These are phyloP conservation scores for Xylariaceae sp. DNA, from an alignment of 2,329 filamentous ascomycete species.

Conservation along the genomic window DNA sequence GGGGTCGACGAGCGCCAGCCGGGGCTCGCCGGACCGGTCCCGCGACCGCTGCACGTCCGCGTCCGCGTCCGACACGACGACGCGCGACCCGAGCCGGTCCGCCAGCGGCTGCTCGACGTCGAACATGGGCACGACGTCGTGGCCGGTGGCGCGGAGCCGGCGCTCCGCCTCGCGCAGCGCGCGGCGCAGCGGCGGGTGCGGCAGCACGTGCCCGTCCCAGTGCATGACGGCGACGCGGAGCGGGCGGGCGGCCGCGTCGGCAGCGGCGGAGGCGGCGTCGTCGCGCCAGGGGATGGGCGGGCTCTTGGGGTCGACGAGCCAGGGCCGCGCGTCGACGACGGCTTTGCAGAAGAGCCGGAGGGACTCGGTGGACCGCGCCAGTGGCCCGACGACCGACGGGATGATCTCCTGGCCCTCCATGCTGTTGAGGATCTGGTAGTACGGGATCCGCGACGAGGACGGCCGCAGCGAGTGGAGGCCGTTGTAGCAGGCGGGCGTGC, in stretches of 20 bases:
- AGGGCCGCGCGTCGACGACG: slow-evolving; percentile 1
- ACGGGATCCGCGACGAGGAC: background rate
- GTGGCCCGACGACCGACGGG: slow-evolving; percentile 1
- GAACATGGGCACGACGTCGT: slow-evolving; percentile 2
- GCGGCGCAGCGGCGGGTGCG: slow-evolving; percentile 1
- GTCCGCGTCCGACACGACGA: slow-evolving; percentile 1
- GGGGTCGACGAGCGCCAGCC: slow-evolving; percentile 1
- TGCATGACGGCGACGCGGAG: slow-evolving; percentile 1
- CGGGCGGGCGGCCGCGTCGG: background rate
- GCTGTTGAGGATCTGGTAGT: slow-evolving; percentile 2
- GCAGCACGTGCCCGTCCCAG: slow-evolving; percentile 1
- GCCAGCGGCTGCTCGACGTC: slow-evolving; percentile 1
- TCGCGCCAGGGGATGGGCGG: slow-evolving; percentile 1
- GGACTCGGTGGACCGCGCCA: background rate
- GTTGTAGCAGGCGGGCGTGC: background rate
- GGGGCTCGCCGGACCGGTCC: background rate
- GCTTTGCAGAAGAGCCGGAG: background rate
- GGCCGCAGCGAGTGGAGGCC: background rate
- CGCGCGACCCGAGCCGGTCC: background rate
- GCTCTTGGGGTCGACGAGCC: slow-evolving; percentile 1
- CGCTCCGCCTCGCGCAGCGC: background rate
- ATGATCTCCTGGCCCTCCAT: slow-evolving; percentile 2
- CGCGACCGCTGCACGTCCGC: background rate
- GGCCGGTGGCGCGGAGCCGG: background rate
- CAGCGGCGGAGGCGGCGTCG: background rate